phyloP scores from a whole-genome alignment of 1,284 basidiomycete species.

The Microbotryum scabiosae region DNA sequence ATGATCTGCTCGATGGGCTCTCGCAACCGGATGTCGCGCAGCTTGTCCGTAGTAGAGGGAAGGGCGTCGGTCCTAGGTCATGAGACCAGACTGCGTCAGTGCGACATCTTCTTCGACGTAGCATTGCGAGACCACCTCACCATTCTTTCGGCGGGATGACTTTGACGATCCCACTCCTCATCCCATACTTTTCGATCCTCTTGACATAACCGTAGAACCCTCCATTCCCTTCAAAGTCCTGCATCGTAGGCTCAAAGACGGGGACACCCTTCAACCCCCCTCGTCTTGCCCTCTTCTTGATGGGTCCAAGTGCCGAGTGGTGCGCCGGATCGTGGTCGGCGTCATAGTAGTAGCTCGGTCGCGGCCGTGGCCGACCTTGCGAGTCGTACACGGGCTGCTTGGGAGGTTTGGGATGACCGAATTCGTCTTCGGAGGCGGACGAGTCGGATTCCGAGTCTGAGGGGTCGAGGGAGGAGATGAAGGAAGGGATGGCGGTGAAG shows the following conservation, averaged over 20 bases:
- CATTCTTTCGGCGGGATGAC: slow-evolving; percentile 88
- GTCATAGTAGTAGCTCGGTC: slow-evolving; percentile 32
- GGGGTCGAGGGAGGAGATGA: slow-evolving; percentile 18
- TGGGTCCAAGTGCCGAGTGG: neutral
- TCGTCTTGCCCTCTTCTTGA: slow-evolving; percentile 25
- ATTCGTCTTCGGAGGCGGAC: slow-evolving; percentile 23
- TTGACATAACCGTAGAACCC: slow-evolving; percentile 85
- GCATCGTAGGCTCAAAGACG: slow-evolving; percentile 83
- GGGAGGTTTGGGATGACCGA: slow-evolving; percentile 20
- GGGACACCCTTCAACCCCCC: slow-evolving; percentile 58
- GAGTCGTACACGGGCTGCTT: slow-evolving; percentile 3
- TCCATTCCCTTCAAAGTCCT: slow-evolving; percentile 40
- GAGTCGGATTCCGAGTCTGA: slow-evolving; percentile 21
- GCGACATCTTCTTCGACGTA: neutral
- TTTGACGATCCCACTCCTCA: slow-evolving; percentile 81
- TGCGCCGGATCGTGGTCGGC: slow-evolving; percentile 28
- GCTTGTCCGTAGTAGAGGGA: slow-evolving; percentile 55
- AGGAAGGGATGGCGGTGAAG: slow-evolving; percentile 22
- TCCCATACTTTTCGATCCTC: slow-evolving; percentile 76
- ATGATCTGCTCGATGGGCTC: slow-evolving; percentile 87
- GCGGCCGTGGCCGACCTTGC: slow-evolving; percentile 16
- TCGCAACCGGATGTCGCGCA: slow-evolving; percentile 64
- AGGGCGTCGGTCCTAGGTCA: slow-evolving; percentile 56
- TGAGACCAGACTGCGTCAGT: slow-evolving; percentile 1
- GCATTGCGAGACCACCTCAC: slow-evolving; percentile 47